A percentile compares a stretch with the other conserved stretches of the same genome.
Conservation (phyloP, 208 protist genomes). For the Spongospora subterranea region DNA sequence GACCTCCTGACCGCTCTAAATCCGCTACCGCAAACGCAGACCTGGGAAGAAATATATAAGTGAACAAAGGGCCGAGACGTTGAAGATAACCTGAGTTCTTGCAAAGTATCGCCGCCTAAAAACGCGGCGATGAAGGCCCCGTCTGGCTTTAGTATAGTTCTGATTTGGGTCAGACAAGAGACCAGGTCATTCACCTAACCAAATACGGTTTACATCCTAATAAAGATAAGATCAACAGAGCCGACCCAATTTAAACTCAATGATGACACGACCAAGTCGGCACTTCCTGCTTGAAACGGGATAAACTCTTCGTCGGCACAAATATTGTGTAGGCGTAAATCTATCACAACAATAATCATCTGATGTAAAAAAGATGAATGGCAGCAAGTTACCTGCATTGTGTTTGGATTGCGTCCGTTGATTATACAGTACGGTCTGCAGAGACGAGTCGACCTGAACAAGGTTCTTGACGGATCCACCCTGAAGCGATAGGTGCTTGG, state of each 20-base stretch:
- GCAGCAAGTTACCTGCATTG: background rate
- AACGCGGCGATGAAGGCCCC: background rate
- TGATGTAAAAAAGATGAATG: background rate
- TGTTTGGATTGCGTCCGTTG: background rate
- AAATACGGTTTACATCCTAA: background rate
- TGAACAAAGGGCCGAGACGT: background rate
- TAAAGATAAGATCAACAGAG: background rate
- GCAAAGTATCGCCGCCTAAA: slow-evolving; percentile 31
- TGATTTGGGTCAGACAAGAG: background rate
- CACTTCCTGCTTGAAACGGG: background rate
- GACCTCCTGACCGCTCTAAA: background rate
- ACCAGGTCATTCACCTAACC: slow-evolving; percentile 32
- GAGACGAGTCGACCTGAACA: slow-evolving; percentile 18
- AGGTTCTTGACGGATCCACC: background rate
- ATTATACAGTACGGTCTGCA: background rate
- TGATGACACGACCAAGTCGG: slow-evolving; percentile 30
- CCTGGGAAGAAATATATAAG: background rate
- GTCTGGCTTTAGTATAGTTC: background rate
- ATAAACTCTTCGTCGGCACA: slow-evolving; percentile 54
- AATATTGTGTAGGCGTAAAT: background rate
- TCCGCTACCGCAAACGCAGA: slow-evolving; percentile 37
- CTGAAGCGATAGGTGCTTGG: background rate
- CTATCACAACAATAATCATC: background rate
- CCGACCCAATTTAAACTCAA: background rate
- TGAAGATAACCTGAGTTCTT: background rate